Conservation (phyloP, 2,329 filamentous ascomycete genomes). For the Aspergillus persii region DNA sequence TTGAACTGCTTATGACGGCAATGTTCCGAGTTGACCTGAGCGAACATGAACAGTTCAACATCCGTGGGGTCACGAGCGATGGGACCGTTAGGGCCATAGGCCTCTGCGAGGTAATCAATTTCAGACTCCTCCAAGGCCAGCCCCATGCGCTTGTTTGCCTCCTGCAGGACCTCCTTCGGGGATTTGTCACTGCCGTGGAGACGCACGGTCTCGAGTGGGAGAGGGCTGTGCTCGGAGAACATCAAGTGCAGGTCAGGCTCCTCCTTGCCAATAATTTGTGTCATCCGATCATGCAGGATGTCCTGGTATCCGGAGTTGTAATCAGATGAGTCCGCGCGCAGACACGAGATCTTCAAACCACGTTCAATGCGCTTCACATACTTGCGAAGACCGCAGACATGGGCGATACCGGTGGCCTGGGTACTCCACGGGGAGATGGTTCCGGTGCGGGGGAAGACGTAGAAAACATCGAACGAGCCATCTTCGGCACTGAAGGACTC, state of each 20-base stretch:
- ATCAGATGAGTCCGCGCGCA: constrained; percentile 56
- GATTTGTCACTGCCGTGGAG: constrained; percentile 64
- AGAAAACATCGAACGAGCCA: constrained; percentile 58
- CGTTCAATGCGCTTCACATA: constrained; percentile 79
- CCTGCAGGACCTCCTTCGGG: constrained; percentile 70
- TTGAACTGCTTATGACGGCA: constrained; percentile 92
- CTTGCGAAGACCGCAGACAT: constrained; percentile 78
- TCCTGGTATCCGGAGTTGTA: constrained; percentile 60
- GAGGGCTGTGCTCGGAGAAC: constrained; percentile 69
- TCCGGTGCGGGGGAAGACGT: constrained; percentile 74
- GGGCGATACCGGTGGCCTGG: constrained; percentile 88
- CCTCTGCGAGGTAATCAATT: constrained; percentile 90
- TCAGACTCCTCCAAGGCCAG: constrained; percentile 84
- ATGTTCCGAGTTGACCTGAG: constrained; percentile 98
- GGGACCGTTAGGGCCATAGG: constrained; percentile 64
- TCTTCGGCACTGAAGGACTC: constrained; percentile 47
- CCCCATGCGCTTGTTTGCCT: constrained; percentile 80
- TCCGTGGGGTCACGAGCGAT: constrained; percentile 70
- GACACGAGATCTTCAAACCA: constrained; percentile 71
- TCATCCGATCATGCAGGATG: constrained; percentile 90
- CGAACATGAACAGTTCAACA: constrained; percentile 98
- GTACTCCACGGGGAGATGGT: constrained; percentile 96
- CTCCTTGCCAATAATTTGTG: constrained; percentile 69
- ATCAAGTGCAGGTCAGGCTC: constrained; percentile 70
- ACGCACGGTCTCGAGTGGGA: constrained; percentile 70